Conservation (phyloP, 2,329 filamentous ascomycete genomes). For the Talaromyces sp. region DNA sequence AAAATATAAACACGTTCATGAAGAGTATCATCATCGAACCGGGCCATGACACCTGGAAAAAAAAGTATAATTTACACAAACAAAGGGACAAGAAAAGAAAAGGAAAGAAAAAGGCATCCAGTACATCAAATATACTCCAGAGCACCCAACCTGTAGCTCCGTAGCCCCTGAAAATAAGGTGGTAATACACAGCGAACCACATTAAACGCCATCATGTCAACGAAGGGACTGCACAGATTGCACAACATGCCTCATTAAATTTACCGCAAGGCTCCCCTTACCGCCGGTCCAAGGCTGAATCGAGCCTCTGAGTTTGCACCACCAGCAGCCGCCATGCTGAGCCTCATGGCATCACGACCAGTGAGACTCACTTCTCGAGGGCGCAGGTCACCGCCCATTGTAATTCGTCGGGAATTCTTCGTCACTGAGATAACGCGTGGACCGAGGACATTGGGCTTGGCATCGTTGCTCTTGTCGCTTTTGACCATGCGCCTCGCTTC, state of each 20-base stretch:
- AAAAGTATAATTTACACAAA: slow-evolving; percentile 2
- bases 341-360: slow-evolving; percentile 34
- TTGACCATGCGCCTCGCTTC: slow-evolving; percentile 64
- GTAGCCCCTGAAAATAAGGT: background rate
- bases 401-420: slow-evolving; percentile 45
- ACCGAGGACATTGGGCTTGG: slow-evolving; percentile 55
- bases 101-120: background rate
- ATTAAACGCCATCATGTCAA: slow-evolving; percentile 2
- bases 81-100: background rate
- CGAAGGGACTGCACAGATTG: background rate
- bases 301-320: slow-evolving; percentile 28
- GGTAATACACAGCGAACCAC: background rate
- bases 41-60: background rate
- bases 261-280: slow-evolving; percentile 16
- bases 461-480: slow-evolving; percentile 53
- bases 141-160: background rate
- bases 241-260: background rate
- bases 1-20: background rate
- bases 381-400: slow-evolving; percentile 38
- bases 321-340: slow-evolving; percentile 28
- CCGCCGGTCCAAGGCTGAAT: slow-evolving; percentile 23
- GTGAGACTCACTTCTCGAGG: slow-evolving; percentile 34
- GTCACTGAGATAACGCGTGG: slow-evolving; percentile 56
- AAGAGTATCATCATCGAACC: slow-evolving; percentile 2
- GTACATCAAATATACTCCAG: background rate